Evolutionary conservation across 2,329 filamentous ascomycete species (phyloP).

Genomic region (Capronia epimyces): DNA sequence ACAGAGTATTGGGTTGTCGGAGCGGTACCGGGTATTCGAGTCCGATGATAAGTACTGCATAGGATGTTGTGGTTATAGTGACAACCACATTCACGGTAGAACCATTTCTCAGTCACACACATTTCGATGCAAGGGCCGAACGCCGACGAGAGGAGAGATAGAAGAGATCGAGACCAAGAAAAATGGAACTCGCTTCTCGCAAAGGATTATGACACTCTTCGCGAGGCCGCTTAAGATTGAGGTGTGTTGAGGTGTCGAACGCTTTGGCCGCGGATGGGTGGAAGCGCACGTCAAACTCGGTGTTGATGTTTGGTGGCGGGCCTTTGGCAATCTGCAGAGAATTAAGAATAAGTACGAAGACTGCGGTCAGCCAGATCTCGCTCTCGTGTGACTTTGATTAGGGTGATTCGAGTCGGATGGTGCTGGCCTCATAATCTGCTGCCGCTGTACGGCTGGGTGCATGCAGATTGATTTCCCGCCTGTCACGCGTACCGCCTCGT

Average conservation of each 20-base stretch:
- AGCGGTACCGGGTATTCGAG: slow-evolving; percentile 7
- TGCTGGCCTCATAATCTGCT: neutral
- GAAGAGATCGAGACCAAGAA: slow-evolving; percentile 1
- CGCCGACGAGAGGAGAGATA: neutral
- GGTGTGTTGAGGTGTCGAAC: slow-evolving; percentile 7
- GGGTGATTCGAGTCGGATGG: slow-evolving; percentile 1
- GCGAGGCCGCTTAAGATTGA: slow-evolving; percentile 9
- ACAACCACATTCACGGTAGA: slow-evolving; percentile 28
- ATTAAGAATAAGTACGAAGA: neutral
- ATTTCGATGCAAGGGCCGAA: slow-evolving; percentile 6
- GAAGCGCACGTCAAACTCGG: slow-evolving; percentile 10
- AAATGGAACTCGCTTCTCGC: neutral
- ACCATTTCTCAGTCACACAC: slow-evolving; percentile 28
- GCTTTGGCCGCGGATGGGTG: slow-evolving; percentile 14
- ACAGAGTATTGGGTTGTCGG: slow-evolving; percentile 9
- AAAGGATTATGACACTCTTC: slow-evolving; percentile 14
- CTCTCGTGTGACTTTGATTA: slow-evolving; percentile 1
- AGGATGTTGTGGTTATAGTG: slow-evolving; percentile 19
- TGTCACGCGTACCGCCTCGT: slow-evolving; percentile 4
- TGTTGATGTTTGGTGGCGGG: slow-evolving; percentile 8
- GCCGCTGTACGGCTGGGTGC: slow-evolving; percentile 11
- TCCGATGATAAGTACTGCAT: slow-evolving; percentile 12
- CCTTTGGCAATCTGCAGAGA: slow-evolving; percentile 5
- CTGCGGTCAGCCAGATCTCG: neutral
- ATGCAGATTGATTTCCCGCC: slow-evolving; percentile 15